Base-by-base conservation (phyloP, 139 green algal species). In the Haematococcus lacustris region DNA sequence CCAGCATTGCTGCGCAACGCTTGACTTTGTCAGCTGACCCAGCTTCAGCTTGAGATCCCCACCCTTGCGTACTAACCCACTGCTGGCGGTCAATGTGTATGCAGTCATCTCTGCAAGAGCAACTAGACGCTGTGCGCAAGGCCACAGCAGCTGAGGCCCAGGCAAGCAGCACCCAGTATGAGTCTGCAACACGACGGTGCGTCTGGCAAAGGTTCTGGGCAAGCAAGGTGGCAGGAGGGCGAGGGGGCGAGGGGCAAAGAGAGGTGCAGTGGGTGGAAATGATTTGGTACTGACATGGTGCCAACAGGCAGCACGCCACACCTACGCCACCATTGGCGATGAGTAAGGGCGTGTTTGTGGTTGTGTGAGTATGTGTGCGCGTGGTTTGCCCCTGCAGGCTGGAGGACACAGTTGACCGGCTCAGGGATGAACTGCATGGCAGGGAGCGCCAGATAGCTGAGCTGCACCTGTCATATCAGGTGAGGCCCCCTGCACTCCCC, bases 391-490 rank as follows among this genome's bases (percentile, higher is more conserved):
- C 33, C 17, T 34, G 70, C 38, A 34, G 28, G 41, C 73, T 78
- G 28, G 73, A 78, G 35, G 65, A 70, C 1, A 68, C 51, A n/a
- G 1, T 78, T 4, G 35, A 51, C 38, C 38, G 30, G 1, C 32
- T 73, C 38, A 47, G 73, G 23, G 63, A 78, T n/a, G 66, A 78
- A 53, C 32, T 73, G 53, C 73, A 78, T 62, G 66, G 66, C 21
- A 59, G 70, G 65, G 73, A 78, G 73, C 28, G 73, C 23, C 66
- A 73, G 51, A 32, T 78, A 5, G 73, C 73, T 2, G 73, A 78
- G 33, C 51, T 73, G 28, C 73, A 78, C 37, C 73, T 78, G 3
- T 68, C 65, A 1, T 51, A 78, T 38, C 73, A 78, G 73, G 73
- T 77, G 57, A 69, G 39, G 61, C 38, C 23, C 66, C 66, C 73